Conservation (phyloP, 2,329 filamentous ascomycete genomes). For the Colletotrichum sp. region DNA sequence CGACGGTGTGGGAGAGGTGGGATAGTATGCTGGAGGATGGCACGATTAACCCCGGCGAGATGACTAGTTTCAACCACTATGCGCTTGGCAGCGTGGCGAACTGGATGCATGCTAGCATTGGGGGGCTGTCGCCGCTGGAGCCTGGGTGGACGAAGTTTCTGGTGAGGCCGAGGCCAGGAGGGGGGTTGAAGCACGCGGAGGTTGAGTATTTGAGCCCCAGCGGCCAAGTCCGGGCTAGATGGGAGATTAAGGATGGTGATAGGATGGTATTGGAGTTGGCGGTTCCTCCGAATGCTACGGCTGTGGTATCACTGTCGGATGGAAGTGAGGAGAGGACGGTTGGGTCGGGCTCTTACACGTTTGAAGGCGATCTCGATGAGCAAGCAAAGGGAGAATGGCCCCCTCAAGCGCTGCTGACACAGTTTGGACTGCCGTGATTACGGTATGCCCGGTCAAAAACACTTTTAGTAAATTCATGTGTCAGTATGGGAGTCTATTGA, state of each 20-base stretch:
- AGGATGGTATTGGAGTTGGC: background rate
- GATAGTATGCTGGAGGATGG: constrained; percentile 50
- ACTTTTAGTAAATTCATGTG: too few species aligned
- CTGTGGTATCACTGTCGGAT: background rate
- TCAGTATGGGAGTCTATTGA: background rate
- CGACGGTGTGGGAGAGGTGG: constrained; percentile 58
- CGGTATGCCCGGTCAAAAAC: too few species aligned
- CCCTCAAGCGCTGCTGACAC: background rate
- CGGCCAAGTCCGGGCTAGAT: constrained; percentile 30
- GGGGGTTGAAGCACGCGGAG: constrained; percentile 35
- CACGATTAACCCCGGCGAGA: constrained; percentile 45
- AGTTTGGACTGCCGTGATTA: background rate
- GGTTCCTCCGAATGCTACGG: background rate
- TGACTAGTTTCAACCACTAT: constrained; percentile 58
- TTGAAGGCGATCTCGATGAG: background rate
- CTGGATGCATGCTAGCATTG: constrained; percentile 50
- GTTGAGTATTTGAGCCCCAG: constrained; percentile 33
- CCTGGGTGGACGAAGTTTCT: constrained; percentile 44
- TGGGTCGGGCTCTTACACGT: background rate
- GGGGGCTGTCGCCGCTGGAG: constrained; percentile 40
- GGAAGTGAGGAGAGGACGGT: background rate
- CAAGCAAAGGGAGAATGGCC: background rate
- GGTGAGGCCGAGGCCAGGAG: constrained; percentile 40
- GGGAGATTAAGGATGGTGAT: constrained; percentile 22
- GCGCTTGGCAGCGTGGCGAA: constrained; percentile 51